Evolutionary conservation across 1,284 basidiomycete genomes (phyloP).

Genomic region (Leccinum subfulvum): DNA sequence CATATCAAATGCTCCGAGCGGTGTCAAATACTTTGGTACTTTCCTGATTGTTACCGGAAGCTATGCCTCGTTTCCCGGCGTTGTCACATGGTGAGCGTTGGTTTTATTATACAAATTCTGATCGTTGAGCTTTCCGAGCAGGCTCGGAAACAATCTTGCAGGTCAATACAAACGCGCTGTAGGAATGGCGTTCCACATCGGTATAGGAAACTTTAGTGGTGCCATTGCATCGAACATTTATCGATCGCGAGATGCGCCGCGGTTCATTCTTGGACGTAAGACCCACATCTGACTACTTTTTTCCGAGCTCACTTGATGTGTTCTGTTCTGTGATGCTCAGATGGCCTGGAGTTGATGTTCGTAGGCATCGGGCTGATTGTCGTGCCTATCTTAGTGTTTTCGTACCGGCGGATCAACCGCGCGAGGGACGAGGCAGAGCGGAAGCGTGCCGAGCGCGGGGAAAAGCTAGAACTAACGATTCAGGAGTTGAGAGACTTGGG

Average conservation of each 20-base stretch:
- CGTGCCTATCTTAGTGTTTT: conserved; percentile 46
- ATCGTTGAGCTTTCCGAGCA: conserved; percentile 9
- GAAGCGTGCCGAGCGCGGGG: conserved; percentile 33
- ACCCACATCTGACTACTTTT: conserved; percentile 29
- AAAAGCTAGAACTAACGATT: conserved; percentile 17
- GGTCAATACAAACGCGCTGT: conserved; percentile 51
- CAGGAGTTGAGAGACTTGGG: conserved; percentile 43
- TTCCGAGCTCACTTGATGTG: neutral
- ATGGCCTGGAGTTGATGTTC: conserved; percentile 67
- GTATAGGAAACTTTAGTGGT: conserved; percentile 42
- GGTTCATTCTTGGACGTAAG: conserved; percentile 57
- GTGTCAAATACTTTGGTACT: conserved; percentile 66
- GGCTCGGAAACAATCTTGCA: conserved; percentile 47
- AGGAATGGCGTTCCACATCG: conserved; percentile 44
- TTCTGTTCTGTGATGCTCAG: conserved; percentile 32
- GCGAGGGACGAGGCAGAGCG: conserved; percentile 39
- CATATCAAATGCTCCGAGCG: conserved; percentile 41
- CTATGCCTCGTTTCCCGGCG: conserved; percentile 61
- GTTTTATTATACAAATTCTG: neutral
- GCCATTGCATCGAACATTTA: conserved; percentile 53
- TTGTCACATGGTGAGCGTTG: conserved; percentile 58
- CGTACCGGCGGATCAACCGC: conserved; percentile 57
- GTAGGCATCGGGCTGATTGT: conserved; percentile 59
- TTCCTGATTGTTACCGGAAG: conserved; percentile 61
- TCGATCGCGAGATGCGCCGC: conserved; percentile 53